Evolutionary conservation across 2,329 filamentous ascomycete genomes (phyloP).

Genomic region (Moelleriella libera): DNA sequence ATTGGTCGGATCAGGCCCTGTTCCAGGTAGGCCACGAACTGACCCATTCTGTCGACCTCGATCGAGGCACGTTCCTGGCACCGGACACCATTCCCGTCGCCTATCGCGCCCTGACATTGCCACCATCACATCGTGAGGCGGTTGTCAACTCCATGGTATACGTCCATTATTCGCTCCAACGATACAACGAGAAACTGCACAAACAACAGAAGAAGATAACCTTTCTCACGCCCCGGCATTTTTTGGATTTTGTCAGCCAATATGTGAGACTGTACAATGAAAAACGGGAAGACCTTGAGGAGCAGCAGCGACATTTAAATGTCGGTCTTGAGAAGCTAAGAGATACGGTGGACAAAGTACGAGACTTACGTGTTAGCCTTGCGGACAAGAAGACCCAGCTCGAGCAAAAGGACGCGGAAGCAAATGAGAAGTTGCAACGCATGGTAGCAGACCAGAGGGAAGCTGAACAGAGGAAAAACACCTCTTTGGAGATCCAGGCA

Average conservation of each 20-base stretch:
- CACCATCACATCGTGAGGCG: constrained; percentile 79
- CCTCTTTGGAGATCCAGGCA: constrained; percentile 77
- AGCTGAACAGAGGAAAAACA: constrained; percentile 79
- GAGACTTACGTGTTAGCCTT: constrained; percentile 77
- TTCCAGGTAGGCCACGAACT: constrained; percentile 96
- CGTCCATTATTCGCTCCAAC: constrained; percentile 86
- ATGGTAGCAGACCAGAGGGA: constrained; percentile 96
- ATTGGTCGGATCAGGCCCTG: constrained; percentile 97
- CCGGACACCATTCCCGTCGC: constrained; percentile 89
- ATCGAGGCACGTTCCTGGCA: constrained; percentile 70
- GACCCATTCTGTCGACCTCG: constrained; percentile 90
- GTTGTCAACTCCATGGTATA: constrained; percentile 98
- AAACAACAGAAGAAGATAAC: constrained; percentile 89
- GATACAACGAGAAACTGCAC: constrained; percentile 74
- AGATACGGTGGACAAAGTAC: constrained; percentile 94
- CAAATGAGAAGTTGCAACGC: constrained; percentile 90
- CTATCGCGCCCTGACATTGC: constrained; percentile 71
- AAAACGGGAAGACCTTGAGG: constrained; percentile 95
- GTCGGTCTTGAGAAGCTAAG: constrained; percentile 94
- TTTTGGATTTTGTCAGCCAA: constrained; percentile 93
- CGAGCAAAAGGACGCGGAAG: constrained; percentile 85
- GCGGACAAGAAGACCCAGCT: constrained; percentile 90
- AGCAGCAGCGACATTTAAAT: constrained; percentile 96
- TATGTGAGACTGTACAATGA: constrained; percentile 97
- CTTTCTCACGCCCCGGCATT: constrained; percentile 90